Evolutionary conservation across 1,284 basidiomycete species (phyloP).

Genomic region (Hypsizygus ulmarius): DNA sequence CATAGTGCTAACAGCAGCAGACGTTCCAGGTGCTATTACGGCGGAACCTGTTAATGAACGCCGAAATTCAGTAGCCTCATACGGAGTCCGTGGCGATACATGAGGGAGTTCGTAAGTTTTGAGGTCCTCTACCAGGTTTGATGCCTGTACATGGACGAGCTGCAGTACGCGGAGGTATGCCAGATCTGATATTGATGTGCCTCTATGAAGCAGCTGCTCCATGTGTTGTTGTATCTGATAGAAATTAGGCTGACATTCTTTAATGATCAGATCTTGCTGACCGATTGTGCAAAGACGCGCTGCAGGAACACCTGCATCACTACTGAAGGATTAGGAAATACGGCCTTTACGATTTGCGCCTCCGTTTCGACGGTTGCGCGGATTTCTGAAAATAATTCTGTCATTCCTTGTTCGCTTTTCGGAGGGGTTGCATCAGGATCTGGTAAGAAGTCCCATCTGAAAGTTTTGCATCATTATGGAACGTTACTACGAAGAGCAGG

Average conservation of each 20-base stretch:
- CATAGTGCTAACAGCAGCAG: conserved; percentile 76
- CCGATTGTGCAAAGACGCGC: conserved; percentile 96
- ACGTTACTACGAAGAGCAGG: conserved; percentile 2
- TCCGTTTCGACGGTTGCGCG: conserved; percentile 91
- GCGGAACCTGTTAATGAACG: conserved; percentile 49
- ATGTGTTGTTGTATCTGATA: conserved; percentile 91
- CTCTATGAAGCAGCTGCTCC: conserved; percentile 79
- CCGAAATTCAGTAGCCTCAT: conserved; percentile 59
- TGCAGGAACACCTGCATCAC: conserved; percentile 99
- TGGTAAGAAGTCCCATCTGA: conserved; percentile 74
- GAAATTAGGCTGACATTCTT: background rate
- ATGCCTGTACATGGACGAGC: conserved; percentile 80
- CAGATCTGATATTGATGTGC: conserved; percentile 76
- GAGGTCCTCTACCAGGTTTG: conserved; percentile 85
- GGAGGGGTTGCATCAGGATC: conserved; percentile 83
- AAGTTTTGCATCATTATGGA: conserved; percentile 30
- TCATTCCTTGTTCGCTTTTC: conserved; percentile 76
- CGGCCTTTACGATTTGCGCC: conserved; percentile 96
- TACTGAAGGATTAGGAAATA: conserved; percentile 95
- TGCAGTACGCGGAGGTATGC: conserved; percentile 91
- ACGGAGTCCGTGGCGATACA: conserved; percentile 55
- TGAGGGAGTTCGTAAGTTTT: conserved; percentile 88
- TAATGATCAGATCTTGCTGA: conserved; percentile 37
- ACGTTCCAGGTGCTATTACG: conserved; percentile 37
- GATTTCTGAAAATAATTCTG: conserved; percentile 85